A percentile compares a stretch with the other conserved stretches of the same genome.
Conservation (phyloP, 257 asterid species). For the Salvia hispanica region DNA sequence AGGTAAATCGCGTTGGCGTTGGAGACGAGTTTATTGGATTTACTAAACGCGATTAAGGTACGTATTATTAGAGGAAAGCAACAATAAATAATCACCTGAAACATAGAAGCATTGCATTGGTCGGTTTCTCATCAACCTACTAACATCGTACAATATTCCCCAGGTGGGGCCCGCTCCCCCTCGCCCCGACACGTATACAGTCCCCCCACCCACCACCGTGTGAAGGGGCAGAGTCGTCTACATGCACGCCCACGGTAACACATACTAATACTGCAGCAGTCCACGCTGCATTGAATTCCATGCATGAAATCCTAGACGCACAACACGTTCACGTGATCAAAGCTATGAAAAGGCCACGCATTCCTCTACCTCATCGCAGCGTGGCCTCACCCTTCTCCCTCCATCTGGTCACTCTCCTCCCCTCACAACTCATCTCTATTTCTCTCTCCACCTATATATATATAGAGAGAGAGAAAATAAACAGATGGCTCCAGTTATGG, state of each 20-base stretch:
- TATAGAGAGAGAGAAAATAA: neutral
- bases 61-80: too few species aligned
- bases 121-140: neutral
- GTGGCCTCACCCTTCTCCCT: constrained; percentile 24
- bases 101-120: neutral
- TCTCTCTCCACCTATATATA: too few species aligned
- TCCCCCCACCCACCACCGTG: too few species aligned
- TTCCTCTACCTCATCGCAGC: constrained; percentile 1
- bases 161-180: constrained; percentile 16
- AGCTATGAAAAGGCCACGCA: constrained; percentile 11
- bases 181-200: constrained; percentile 21
- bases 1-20: too few species aligned
- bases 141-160: constrained; percentile 15
- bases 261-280: neutral
- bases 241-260: neutral
- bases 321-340: constrained; percentile 12
- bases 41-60: too few species aligned
- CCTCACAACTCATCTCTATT: constrained; percentile 12
- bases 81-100: too few species aligned
- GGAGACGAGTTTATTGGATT: too few species aligned
- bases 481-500: neutral
- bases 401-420: constrained; percentile 34
- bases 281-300: neutral
- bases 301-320: neutral
- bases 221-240: neutral